Evolutionary conservation across 2,329 filamentous ascomycete genomes (phyloP), one percentile per base, ranked within the genome.

Genomic region (Plectosphaerella cucumerina): DNA sequence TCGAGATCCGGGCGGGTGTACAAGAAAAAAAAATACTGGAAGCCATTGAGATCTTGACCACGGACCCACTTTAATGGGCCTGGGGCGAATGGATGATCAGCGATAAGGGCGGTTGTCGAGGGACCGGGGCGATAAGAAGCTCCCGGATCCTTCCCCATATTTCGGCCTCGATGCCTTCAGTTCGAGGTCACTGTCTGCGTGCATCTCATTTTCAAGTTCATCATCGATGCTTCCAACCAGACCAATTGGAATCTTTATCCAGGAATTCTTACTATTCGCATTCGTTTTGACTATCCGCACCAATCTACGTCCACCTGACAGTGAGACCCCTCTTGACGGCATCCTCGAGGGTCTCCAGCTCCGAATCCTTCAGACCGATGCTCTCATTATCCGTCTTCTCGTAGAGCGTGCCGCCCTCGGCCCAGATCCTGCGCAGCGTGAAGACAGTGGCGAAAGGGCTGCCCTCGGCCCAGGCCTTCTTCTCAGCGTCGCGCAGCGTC

Each of bases 361-460:
- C 69, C 9, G 73, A 74, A 4, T 72, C 72, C 6, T 62, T 59
- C 11, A 78, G 35, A 0, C 75, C 81, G 49, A 90, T 74, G 1
- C 74, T 58, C 23, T 73, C 76, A 59, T 90, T 90, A 61, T 89
- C 86, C 50, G 83, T 79, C 65, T 80, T 78, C 2, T 82, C 77
- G 61, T 90, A 90, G 44, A 90, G 64, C 0, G 87, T 90, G 1
- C 84, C 84, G 0, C 87, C 87, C 59, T 87, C 81, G 0, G 80
- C 79, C 87, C 87, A 90, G 47, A 90, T 90, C 17, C 87, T 71
- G 44, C 83, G 72, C 56, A 90, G 67, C 0, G 87, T 89, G 46
- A 77, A 73, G 1, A 70, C 56, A 0, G 81, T 81, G 1, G 83
- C 84, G 17, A 62, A 53, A 0, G 82, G 74, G 44, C 73, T 66